Conservation (phyloP, 257 asterid species). For the Solanum raphanifolium region DNA sequence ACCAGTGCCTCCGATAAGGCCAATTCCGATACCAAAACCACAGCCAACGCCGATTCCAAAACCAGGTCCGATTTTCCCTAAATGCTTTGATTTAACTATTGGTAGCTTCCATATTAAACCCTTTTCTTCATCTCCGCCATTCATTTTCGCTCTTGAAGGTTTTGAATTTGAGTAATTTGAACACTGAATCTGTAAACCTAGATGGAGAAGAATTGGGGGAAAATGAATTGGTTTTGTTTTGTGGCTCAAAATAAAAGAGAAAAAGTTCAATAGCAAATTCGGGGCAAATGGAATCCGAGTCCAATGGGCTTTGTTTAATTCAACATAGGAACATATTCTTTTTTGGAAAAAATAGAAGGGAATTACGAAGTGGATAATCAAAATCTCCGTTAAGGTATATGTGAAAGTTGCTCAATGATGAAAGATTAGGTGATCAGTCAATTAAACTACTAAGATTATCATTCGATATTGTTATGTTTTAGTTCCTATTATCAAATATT, state of each 20-base stretch:
- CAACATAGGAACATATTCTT: not conserved
- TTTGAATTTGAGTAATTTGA: not conserved
- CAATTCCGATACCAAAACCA: constrained; percentile 70
- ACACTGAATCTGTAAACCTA: not conserved
- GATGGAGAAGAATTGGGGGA: not conserved
- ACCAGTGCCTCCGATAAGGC: constrained; percentile 76
- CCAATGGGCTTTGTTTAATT: not conserved
- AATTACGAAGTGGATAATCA: not conserved
- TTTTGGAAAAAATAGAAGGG: too few species aligned
- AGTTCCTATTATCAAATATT: not conserved
- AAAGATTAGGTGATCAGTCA: not conserved
- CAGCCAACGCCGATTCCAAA: constrained; percentile 87
- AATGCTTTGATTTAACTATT: constrained; percentile 34
- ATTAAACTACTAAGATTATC: too few species aligned
- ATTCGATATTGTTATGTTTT: accelerated
- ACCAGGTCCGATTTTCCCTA: constrained; percentile 79
- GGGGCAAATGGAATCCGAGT: not conserved
- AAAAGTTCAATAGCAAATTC: not conserved
- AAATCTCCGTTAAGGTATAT: too few species aligned
- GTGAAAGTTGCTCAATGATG: too few species aligned
- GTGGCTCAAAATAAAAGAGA: not conserved
- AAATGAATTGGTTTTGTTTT: not conserved
- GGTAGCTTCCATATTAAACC: constrained; percentile 85
- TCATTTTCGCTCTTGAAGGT: not conserved
- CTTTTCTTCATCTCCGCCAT: constrained; percentile 27